Evolutionary conservation across 257 asterid genomes (phyloP).

Genomic region (Rubia yunnanensis): DNA sequence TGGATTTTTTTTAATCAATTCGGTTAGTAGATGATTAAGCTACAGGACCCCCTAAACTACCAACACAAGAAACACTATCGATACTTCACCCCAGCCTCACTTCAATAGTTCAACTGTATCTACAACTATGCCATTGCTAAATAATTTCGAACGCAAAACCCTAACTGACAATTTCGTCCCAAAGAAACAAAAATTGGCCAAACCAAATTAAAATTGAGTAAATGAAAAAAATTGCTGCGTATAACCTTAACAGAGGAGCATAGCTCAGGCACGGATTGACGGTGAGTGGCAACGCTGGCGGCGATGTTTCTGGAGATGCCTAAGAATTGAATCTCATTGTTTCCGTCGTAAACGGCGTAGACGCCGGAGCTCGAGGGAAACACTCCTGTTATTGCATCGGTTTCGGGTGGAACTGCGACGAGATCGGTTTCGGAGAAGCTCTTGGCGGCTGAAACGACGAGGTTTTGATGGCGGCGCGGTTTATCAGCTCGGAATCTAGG

Average conservation of each 20-base stretch:
- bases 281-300: conserved; percentile 61
- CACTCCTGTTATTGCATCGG: conserved; percentile 23
- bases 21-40: background rate
- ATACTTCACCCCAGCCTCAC: background rate
- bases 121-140: background rate
- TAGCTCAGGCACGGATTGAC: conserved; percentile 71
- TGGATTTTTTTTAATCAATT: no score
- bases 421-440: conserved; percentile 54
- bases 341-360: conserved; percentile 58
- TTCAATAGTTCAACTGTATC: background rate
- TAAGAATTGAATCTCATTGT: conserved; percentile 66
- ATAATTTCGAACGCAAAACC: background rate
- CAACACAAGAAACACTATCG: background rate
- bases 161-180: no score
- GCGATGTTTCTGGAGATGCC: conserved; percentile 83
- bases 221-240: background rate
- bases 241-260: conserved; percentile 73
- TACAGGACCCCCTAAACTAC: background rate
- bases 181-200: background rate
- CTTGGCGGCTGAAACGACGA: conserved; percentile 56
- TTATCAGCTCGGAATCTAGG: conserved; percentile 8
- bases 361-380: conserved; percentile 74
- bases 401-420: conserved; percentile 44
- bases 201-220: background rate
- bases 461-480: conserved; percentile 24